Conservation (phyloP, 176 grass and related monocot species). For the Microstegium vimineum region DNA sequence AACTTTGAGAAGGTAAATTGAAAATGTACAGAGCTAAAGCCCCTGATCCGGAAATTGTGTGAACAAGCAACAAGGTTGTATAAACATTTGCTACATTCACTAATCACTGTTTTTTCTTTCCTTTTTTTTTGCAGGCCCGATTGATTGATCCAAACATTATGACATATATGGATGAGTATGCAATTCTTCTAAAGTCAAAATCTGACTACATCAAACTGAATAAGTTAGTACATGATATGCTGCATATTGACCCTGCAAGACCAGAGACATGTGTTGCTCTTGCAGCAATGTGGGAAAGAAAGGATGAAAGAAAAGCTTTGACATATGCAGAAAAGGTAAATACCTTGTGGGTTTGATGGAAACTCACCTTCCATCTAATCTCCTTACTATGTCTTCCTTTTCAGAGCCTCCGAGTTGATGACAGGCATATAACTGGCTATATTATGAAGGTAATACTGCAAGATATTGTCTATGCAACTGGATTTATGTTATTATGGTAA, state of each 20-base stretch:
- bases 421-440: conserved; percentile 91
- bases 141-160: conserved; percentile 78
- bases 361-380: conserved; percentile 21
- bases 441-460: conserved; percentile 90
- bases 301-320: conserved; percentile 79
- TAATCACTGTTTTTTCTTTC: background rate
- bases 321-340: conserved; percentile 89
- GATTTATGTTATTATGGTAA: background rate
- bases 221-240: conserved; percentile 93
- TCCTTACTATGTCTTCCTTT: conserved; percentile 16
- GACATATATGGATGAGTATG: conserved; percentile 98
- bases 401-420: conserved; percentile 86
- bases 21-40: conserved; percentile 21
- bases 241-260: conserved; percentile 82
- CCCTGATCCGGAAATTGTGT: background rate
- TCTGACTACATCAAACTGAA: conserved; percentile 82
- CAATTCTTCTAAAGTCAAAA: conserved; percentile 87
- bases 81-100: conserved; percentile 1
- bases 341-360: background rate
- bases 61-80: background rate
- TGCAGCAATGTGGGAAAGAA: conserved; percentile 92
- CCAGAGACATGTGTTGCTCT: conserved; percentile 91
- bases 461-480: conserved; percentile 12
- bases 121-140: conserved; percentile 46
- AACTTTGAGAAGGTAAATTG: conserved; percentile 90